Evolutionary conservation across 2,329 filamentous ascomycete genomes (phyloP), one percentile per base, ranked within the genome.

Genomic region (Diaporthe ampelina): DNA sequence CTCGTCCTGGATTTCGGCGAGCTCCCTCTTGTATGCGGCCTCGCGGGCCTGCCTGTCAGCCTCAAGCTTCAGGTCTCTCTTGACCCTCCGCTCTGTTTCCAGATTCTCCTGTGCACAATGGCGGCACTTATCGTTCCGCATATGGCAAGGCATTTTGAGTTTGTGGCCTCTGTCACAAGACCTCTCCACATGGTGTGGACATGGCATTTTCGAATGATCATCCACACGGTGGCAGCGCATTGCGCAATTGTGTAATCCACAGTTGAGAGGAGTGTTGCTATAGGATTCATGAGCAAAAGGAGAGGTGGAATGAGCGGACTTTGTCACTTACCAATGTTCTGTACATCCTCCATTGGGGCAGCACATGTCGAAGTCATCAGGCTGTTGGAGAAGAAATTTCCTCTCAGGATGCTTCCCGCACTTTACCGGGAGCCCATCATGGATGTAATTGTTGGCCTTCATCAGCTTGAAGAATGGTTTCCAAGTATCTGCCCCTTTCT

Each of bases 261-360:
- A 95, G 2, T 79, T 84, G 2, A 94, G 82, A 1, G 80, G 77
- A 0, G 78, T 82, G 1, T 84, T 85, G 80, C 91, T 91, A 68
- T 6, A 17, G 11, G 74, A 19, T 37, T 11, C 21, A 19, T 73
- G 21, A 26, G 48, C 19, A 29, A 45, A n/a, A 8, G 10, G 5
- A 52, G 8, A 15, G n/a, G 15, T 15, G 7, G 7, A 3, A 21
- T 15, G 11, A n/a, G 37, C 24, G 15, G 21, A 58, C 19, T 4
- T 10, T 50, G 7, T n/a, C 73, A 82, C 86, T 81, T 83, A 92
- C 91, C 93, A 95, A 26, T 85, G 85, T 65, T 90, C 84, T 0
- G 83, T 83, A 76, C 93, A 95, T 0, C 94, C 94, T 6, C 94
- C 93, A 79, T 95, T 92, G 0, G 93, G 93, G 52, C 89, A 93